Evolutionary conservation across 1,139 yeast genomes (phyloP).

Genomic region (Saccharomyces uvarum): DNA sequence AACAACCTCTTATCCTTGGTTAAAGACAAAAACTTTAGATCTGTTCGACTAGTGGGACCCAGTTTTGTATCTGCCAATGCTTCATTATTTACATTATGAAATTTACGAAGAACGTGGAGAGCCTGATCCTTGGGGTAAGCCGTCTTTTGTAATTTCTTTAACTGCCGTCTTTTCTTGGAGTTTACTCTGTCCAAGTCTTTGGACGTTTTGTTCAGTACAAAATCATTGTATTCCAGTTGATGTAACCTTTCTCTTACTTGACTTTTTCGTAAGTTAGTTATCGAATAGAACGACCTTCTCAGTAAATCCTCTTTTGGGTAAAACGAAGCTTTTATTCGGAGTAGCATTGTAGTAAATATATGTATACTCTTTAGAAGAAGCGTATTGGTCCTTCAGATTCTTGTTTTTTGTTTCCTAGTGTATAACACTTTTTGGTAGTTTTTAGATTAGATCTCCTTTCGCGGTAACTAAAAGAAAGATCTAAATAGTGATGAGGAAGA

Average conservation of each 20-base stretch:
- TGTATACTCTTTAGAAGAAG: not conserved
- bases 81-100: conserved; percentile 17
- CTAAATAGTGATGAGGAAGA: not conserved
- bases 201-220: conserved; percentile 13
- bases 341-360: not conserved
- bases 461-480: not conserved
- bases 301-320: not conserved
- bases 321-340: not conserved
- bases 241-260: conserved; percentile 20
- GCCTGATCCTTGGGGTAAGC: conserved; percentile 29
- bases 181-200: conserved; percentile 17
- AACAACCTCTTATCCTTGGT: conserved; percentile 39
- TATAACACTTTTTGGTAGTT: not conserved
- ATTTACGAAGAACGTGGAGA: conserved; percentile 19
- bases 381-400: not conserved
- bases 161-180: conserved; percentile 13
- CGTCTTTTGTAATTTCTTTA: conserved; percentile 20
- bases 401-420: not conserved
- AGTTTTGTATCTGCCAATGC: conserved; percentile 23
- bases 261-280: not conserved
- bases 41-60: conserved; percentile 34
- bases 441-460: not conserved
- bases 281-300: not conserved
- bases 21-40: conserved; percentile 28
- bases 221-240: conserved; percentile 14